Evolutionary conservation across 2,329 filamentous ascomycete species (phyloP), one percentile per base, ranked within the genome.

Genomic region (Fusarium heterosporum): DNA sequence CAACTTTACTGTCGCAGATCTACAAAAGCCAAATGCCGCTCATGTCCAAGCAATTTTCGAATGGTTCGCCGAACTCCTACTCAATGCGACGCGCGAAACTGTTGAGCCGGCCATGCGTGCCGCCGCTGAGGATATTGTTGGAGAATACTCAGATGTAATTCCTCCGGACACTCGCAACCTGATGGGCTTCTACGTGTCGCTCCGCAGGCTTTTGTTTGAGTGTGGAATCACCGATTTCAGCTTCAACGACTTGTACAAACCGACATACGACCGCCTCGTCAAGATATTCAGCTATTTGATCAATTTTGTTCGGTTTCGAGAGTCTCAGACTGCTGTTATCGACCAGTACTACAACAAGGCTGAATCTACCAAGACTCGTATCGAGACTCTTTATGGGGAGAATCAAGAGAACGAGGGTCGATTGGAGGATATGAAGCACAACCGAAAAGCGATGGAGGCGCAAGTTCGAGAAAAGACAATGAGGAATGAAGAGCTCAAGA

Each of bases 241-340:
- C 34, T 97, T 98, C 79, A 89, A 90, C 61, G 96, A 99, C 77
- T 83, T 99, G 8, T 95, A 96, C 77, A 91, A 91, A 77, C 96
- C 96, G 16, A 97, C 93, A 2, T 92, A 96, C 75, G 91, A 93
- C 58, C 91, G 96, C 42, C 86, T 98, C 14, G 91, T 95, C 74
- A 97, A 96, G 81, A 96, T 98, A 74, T 96, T 99, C 77, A 97
- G 93, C 68, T 97, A 97, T 79, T 87, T 98, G 67, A 99, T 99
- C 83, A 99, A 99, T 80, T 99, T 99, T 79, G 94, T 98, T 70
- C 90, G 96, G 52, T 99, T 98, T 81, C 91, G 96, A 72, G 94
- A 97, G 81, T 93, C 91, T 64, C 95, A 98, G 78, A 96, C 93
- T 2, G 83, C 84, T 38, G 89, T 96, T 29, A 97, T 98, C 67